A percentile compares a stretch with the other conserved stretches of the same genome.
Evolutionary conservation across 106 monocot species (phyloP).

Genomic region (Platanthera zijinensis): DNA sequence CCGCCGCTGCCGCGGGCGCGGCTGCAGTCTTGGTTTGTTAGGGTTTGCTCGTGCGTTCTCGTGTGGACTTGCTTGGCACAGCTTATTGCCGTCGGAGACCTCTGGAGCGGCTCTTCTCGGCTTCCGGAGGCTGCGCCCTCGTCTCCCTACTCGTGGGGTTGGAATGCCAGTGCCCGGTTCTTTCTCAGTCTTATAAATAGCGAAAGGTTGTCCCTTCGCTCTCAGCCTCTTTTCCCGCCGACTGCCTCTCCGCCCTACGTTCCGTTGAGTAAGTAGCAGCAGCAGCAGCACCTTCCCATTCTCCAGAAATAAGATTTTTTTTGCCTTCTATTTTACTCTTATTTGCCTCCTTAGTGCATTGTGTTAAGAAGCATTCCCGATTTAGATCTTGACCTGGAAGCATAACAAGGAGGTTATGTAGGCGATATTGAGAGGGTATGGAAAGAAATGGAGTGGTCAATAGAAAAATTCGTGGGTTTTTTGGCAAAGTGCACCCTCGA

Average conservation of each 20-base stretch:
- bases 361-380: background rate
- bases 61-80: constrained; percentile 29
- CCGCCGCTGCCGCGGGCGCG: constrained; percentile 15
- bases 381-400: background rate
- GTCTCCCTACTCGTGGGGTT: constrained; percentile 1
- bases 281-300: background rate
- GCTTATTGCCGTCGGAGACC: constrained; percentile 24
- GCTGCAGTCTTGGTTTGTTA: constrained; percentile 23
- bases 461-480: too few relatives aligned
- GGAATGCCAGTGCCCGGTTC: constrained; percentile 7
- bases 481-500: too few relatives aligned
- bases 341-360: background rate
- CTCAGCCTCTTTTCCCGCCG: background rate
- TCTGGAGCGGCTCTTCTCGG: constrained; percentile 20
- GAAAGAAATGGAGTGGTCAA: too few relatives aligned
- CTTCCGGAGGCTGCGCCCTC: background rate
- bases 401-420: background rate
- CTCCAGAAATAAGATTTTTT: background rate
- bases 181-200: constrained; percentile 3
- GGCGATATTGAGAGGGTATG: too few relatives aligned
- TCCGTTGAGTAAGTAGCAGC: constrained; percentile 9
- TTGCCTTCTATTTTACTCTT: background rate
- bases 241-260: background rate
- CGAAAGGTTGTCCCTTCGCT: background rate
- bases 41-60: constrained; percentile 28